These are phyloP conservation scores for Saposhnikovia divaricata DNA, from an alignment of 129 eudicot species.

Conservation along the genomic window DNA sequence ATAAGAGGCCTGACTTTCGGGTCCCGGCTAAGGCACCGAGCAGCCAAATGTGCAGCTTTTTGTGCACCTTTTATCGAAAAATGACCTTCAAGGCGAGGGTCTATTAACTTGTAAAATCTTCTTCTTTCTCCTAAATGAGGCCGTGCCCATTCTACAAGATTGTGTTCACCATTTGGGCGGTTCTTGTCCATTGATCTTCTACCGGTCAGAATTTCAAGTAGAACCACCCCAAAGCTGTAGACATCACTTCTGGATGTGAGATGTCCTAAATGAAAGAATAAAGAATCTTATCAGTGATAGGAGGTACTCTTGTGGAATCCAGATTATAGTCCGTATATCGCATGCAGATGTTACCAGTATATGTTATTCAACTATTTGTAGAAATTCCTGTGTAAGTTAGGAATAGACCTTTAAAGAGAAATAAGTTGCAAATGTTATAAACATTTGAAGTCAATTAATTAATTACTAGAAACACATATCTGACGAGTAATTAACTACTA, in stretches of 20 bases:
- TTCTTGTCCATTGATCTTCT: constrained; percentile 60
- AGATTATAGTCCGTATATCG: neutral
- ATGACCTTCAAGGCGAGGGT: constrained; percentile 61
- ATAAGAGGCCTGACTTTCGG: constrained; percentile 53
- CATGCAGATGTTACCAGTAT: neutral
- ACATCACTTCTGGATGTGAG: constrained; percentile 64
- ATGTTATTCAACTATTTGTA: neutral
- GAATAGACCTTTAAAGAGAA: neutral
- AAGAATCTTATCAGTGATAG: neutral
- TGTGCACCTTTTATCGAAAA: constrained; percentile 56
- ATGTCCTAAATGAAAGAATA: constrained; percentile 27
- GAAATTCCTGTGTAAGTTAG: neutral
- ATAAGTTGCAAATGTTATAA: neutral
- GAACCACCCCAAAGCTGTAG: constrained; percentile 62
- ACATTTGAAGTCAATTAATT: neutral
- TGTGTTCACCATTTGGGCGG: constrained; percentile 57
- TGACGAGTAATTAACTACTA: neutral
- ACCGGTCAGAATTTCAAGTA: constrained; percentile 56
- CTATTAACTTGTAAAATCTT: constrained; percentile 50
- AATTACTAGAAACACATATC: neutral
- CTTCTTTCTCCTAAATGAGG: constrained; percentile 52
- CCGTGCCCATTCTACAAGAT: constrained; percentile 65
- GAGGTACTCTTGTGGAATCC: neutral
- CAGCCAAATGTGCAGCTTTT: constrained; percentile 55
- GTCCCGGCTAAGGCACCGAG: constrained; percentile 59